These are phyloP conservation scores for Bipolaris oryzae DNA, from an alignment of 2,329 filamentous ascomycete species.

Conservation along the genomic window DNA sequence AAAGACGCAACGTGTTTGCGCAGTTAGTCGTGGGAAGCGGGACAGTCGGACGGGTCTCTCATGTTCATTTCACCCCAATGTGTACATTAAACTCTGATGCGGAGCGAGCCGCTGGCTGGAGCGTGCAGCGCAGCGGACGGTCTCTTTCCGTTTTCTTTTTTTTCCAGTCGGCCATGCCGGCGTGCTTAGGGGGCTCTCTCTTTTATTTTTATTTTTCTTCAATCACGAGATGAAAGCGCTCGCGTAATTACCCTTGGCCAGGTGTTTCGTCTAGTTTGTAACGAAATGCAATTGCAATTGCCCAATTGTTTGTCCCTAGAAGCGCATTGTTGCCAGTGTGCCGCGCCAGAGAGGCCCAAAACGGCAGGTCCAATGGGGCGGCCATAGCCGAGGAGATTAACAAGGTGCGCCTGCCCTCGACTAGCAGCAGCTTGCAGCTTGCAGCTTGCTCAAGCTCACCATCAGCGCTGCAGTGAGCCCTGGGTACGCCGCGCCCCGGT, in stretches of 20 bases:
- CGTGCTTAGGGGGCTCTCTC: constrained; percentile 28
- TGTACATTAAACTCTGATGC: constrained; percentile 48
- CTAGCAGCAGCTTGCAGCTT: neutral
- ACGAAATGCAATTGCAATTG: neutral
- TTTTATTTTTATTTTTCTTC: constrained; percentile 14
- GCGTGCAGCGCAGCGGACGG: constrained; percentile 37
- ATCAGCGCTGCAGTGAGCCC: neutral
- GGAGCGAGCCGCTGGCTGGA: constrained; percentile 37
- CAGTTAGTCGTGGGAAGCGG: constrained; percentile 37
- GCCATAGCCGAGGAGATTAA: constrained; percentile 31
- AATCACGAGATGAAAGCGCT: constrained; percentile 21
- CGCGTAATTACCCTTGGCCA: constrained; percentile 11
- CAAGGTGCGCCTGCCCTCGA: constrained; percentile 24
- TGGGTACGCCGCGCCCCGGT: no score
- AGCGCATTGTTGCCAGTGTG: neutral
- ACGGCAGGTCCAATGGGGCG: constrained; percentile 16
- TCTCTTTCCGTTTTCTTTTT: constrained; percentile 28
- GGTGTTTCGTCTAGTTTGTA: neutral
- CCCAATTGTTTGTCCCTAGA: neutral
- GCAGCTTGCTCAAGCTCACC: neutral
- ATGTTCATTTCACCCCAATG: constrained; percentile 49
- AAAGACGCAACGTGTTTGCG: constrained; percentile 25
- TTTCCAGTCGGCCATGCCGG: constrained; percentile 32
- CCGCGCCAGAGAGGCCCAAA: constrained; percentile 11
- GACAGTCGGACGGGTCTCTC: constrained; percentile 34